phyloP scores from a whole-genome alignment of 169 alveolate genomes.

The Theileria orientalis region DNA sequence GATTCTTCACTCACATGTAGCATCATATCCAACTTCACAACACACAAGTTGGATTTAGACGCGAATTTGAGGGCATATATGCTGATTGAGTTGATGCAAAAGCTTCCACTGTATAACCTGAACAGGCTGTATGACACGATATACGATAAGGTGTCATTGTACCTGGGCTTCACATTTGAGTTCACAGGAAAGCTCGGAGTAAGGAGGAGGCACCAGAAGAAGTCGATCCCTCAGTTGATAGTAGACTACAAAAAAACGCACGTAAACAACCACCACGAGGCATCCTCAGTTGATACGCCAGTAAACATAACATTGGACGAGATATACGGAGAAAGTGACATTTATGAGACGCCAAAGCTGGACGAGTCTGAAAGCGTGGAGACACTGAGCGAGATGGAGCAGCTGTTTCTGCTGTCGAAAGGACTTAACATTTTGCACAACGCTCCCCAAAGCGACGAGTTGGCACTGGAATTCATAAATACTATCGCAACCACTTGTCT shows the following conservation, averaged over 20 bases:
- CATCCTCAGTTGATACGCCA: background rate
- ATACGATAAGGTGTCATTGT: slow-evolving; percentile 28
- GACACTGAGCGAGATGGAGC: slow-evolving; percentile 60
- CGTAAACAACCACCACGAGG: background rate
- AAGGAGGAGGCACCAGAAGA: slow-evolving; percentile 67
- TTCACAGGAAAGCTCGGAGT: slow-evolving; percentile 78
- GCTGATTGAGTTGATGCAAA: slow-evolving; percentile 62
- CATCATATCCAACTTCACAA: background rate
- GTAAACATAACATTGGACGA: slow-evolving; percentile 54
- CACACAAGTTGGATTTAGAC: background rate
- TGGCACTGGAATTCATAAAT: slow-evolving; percentile 66
- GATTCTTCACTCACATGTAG: too few species aligned
- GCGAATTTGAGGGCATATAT: slow-evolving; percentile 48
- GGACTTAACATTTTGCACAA: slow-evolving; percentile 55
- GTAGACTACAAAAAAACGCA: slow-evolving; percentile 29
- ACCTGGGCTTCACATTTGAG: slow-evolving; percentile 54
- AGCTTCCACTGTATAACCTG: slow-evolving; percentile 67
- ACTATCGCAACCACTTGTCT: slow-evolving; percentile 71
- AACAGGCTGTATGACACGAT: slow-evolving; percentile 50
- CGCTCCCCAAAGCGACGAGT: slow-evolving; percentile 70
- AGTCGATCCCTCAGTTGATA: slow-evolving; percentile 68
- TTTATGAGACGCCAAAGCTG: slow-evolving; percentile 70
- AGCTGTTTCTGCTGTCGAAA: slow-evolving; percentile 60
- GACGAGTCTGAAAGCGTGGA: slow-evolving; percentile 59
- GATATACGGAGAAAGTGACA: slow-evolving; percentile 73